Conservation (phyloP, 2,329 filamentous ascomycete genomes). For the Xylariaceae sp. region DNA sequence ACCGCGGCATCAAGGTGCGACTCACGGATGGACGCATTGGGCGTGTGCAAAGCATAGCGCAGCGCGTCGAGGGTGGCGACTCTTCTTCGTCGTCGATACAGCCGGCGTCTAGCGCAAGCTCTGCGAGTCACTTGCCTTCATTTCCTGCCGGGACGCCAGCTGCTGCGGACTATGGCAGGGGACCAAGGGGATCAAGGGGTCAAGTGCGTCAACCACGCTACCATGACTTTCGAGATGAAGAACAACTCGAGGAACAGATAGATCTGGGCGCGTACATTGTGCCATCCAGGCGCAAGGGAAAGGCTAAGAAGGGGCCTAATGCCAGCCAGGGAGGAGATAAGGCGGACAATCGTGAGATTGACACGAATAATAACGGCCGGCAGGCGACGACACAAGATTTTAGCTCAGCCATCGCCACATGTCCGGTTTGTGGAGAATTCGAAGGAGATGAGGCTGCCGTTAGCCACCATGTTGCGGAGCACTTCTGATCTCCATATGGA, state of each 20-base stretch:
- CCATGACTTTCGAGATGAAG: constrained; percentile 34
- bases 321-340: constrained; percentile 15
- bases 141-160: neutral
- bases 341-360: constrained; percentile 10
- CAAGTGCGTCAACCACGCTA: constrained; percentile 28
- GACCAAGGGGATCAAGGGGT: constrained; percentile 16
- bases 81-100: neutral
- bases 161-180: constrained; percentile 7
- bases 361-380: constrained; percentile 10
- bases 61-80: neutral
- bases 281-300: constrained; percentile 32
- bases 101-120: constrained; percentile 11
- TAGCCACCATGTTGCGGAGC: constrained; percentile 58
- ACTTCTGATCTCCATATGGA: constrained; percentile 40
- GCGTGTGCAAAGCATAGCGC: constrained; percentile 60
- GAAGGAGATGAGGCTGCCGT: constrained; percentile 65
- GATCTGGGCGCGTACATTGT: constrained; percentile 48
- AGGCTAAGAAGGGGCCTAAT: constrained; percentile 25
- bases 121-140: constrained; percentile 9
- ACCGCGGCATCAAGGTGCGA: constrained; percentile 73
- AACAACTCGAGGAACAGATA: constrained; percentile 37
- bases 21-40: constrained; percentile 67
- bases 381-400: constrained; percentile 20
- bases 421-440: constrained; percentile 62
- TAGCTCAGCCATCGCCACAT: constrained; percentile 37